Base-by-base conservation (phyloP, 305 asterid species). In the Fraxinus ornus region DNA sequence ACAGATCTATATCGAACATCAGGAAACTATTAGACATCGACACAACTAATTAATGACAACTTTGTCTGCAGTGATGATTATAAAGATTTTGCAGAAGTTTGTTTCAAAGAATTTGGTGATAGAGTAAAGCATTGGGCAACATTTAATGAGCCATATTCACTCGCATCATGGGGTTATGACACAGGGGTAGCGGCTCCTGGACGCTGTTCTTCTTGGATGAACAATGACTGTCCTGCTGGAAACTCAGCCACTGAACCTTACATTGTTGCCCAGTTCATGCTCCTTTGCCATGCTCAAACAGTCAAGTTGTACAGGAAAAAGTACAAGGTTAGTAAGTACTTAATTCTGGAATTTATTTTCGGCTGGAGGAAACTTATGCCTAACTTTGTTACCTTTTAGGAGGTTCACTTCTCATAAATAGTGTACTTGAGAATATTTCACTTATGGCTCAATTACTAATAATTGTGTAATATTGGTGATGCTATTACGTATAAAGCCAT, bases 81-180 rank as follows among this genome's bases (percentile, higher is more conserved):
- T 33, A 55, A 3, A 68, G 90, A 89, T 15, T 93, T 70, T 76
- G 90, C 88, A 21, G 84, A 90, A 22, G 1, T 91, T 35, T 89
- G 92, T 57, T 93, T 91, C 76, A 49, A 85, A 37, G 89, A 83
- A 78, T 93, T 90, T 52, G 97, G 97, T 0, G 94, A 91, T 75
- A 89, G 95, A 8, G 86, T 93, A 17, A 89, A 91, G 75, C 1
- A 86, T 28, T 93, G 97, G 97, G 84, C 83, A 75, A 93, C 97
- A 0, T 0, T 91, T 0, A 91, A 93, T 22, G 97, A 93, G 60
- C 92, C 95, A 3, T 84, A 21, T 5, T 75, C 26, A 10, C 91
- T 60, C 32, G 39, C 75, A 21, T 22, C 0, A 5, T 2, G 21
- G 12, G 95, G 93, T 0, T 93, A 93, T 15, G 91, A 82, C 3